Percentiles rank a stretch among this genome's conserved stretches.
Conservation (phyloP, 192 early-diverging fungal genomes). For the Backusella tarrabulga region DNA sequence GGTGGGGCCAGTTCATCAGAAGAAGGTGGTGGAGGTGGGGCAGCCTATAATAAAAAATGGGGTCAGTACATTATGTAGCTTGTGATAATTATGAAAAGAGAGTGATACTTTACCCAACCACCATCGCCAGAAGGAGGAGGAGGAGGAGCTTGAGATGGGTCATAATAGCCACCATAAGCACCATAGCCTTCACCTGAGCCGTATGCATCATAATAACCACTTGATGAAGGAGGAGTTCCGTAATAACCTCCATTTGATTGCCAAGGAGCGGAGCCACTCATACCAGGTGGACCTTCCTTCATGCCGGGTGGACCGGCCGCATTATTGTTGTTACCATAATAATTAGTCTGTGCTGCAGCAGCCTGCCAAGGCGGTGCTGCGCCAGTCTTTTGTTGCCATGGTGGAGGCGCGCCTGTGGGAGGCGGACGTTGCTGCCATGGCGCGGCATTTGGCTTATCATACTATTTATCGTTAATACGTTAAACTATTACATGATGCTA, state of each 20-base stretch:
- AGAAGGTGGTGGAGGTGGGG: neutral
- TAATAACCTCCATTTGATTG: slow-evolving; percentile 4
- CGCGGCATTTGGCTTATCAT: slow-evolving; percentile 17
- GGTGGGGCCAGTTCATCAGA: slow-evolving; percentile 19
- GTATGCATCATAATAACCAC: slow-evolving; percentile 11
- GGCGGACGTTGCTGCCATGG: slow-evolving; percentile 38
- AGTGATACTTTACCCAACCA: neutral
- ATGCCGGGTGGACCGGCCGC: neutral
- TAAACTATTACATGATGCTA: neutral
- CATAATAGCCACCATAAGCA: slow-evolving; percentile 25
- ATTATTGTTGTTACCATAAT: neutral
- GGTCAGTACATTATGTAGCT: neutral
- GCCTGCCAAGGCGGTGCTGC: slow-evolving; percentile 25
- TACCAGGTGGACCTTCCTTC: slow-evolving; percentile 4
- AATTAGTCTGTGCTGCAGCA: slow-evolving; percentile 18
- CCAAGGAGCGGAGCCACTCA: slow-evolving; percentile 32
- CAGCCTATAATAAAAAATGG: neutral
- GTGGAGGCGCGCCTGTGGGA: slow-evolving; percentile 22
- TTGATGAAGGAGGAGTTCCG: neutral
- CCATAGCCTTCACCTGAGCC: neutral
- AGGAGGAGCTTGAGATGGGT: slow-evolving; percentile 29
- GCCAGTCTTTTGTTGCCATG: slow-evolving; percentile 37
- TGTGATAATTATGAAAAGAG: neutral
- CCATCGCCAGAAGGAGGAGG: slow-evolving; percentile 13
- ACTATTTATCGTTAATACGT: neutral